Base-by-base conservation (phyloP, 1,284 basidiomycete genomes). In the Schizopora paradoxa region DNA sequence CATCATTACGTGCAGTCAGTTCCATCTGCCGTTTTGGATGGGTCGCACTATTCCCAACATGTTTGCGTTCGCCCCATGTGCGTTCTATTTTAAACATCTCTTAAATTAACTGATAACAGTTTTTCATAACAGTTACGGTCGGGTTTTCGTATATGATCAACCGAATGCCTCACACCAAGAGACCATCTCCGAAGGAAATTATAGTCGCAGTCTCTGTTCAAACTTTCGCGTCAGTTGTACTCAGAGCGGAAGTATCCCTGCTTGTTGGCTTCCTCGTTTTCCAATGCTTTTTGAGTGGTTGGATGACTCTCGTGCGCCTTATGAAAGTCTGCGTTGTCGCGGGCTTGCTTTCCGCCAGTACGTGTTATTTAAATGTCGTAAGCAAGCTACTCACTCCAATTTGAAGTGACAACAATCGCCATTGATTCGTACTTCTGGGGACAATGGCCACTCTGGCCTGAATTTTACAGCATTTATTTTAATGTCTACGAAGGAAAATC, bases 31-130 rank as follows among this genome's bases (percentile, higher is more conserved):
- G 3, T 99, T 92, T 64, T 99, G 92, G 84, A 86, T 91, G 66
- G 82, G 91, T 3, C 71, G 95, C 37, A 96, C 95, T 0, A 67
- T 97, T 11, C 94, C 95, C 0, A 99, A 99, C 63, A 94, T 93
- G 78, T 81, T 93, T 52, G 92, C 92, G 3, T 69, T 95, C 14
- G 72, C 87, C 6, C 78, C 83, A 42, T 84, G 91, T 93, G 53
- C 42, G 76, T 60, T n/a, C n/a, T n/a, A n/a, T n/a, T 16, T 4
- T 21, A 40, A 28, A 18, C 29, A 16, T 36, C 36, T 28, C 22
- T 14, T 25, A 8, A 10, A 33, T 18, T 29, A n/a, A 33, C 25
- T 21, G 16, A 41, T 13, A 5, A n/a, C 19, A 27, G 13, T 37
- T 43, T 28, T 6, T 8, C 37, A 27, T 19, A 33, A 32, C 52